Evolutionary conservation across 257 asterid genomes (phyloP).

Genomic region (Solanum ossicruentum): DNA sequence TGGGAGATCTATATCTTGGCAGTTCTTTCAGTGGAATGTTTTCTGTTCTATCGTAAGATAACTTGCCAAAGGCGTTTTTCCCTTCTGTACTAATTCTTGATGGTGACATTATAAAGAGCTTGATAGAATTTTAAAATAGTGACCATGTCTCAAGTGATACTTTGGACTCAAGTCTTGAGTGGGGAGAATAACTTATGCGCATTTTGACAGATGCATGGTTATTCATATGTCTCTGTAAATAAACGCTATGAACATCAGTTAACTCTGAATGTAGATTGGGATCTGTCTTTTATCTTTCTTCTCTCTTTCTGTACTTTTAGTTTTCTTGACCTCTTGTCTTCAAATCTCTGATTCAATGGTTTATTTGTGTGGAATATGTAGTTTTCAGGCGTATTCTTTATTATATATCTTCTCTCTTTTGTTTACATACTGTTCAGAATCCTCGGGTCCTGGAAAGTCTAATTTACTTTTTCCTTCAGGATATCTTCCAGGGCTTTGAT

Average conservation of each 20-base stretch:
- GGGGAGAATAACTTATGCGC: constrained; percentile 10
- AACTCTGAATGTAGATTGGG: neutral
- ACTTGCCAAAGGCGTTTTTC: constrained; percentile 69
- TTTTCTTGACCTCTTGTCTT: neutral
- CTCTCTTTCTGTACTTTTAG: neutral
- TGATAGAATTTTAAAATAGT: constrained; percentile 5
- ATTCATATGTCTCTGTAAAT: constrained; percentile 4
- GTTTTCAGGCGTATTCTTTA: neutral
- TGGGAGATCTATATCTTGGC: constrained; percentile 58
- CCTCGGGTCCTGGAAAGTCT: constrained; percentile 59
- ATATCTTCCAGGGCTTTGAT: constrained; percentile 66
- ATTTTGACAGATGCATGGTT: constrained; percentile 13
- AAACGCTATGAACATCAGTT: neutral
- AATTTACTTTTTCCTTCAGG: constrained; percentile 88
- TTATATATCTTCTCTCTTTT: neutral
- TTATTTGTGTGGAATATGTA: constrained; percentile 1
- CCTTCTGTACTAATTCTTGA: constrained; percentile 59
- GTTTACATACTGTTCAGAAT: constrained; percentile 8
- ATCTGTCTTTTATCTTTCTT: neutral
- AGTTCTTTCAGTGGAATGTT: constrained; percentile 86
- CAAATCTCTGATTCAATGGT: neutral
- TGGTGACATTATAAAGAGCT: constrained; percentile 38
- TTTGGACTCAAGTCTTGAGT: constrained; percentile 18
- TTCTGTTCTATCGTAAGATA: constrained; percentile 97
- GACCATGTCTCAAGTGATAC: constrained; percentile 8